Evolutionary conservation across 2,329 filamentous ascomycete genomes (phyloP).

Genomic region (Taxawa tesnikishii): DNA sequence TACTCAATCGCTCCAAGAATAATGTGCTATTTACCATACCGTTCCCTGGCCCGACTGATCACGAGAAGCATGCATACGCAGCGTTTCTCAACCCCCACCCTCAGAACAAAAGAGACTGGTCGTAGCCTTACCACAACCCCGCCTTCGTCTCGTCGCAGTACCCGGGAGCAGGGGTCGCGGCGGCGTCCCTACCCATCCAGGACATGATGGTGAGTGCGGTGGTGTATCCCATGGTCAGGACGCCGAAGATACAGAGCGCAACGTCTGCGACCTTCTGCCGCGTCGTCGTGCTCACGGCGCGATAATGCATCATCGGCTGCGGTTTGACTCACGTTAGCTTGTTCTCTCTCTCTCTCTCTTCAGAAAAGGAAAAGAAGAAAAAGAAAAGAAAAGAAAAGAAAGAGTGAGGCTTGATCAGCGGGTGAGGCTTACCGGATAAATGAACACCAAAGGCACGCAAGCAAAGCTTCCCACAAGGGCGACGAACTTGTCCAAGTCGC

Average conservation of each 20-base stretch:
- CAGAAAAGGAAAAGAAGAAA: too few species aligned
- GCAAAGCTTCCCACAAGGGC: conserved; percentile 93
- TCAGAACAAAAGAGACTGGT: too few species aligned
- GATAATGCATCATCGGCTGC: conserved; percentile 82
- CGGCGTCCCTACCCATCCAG: conserved; percentile 49
- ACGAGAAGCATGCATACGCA: too few species aligned
- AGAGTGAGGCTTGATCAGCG: too few species aligned
- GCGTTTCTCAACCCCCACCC: too few species aligned
- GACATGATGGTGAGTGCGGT: conserved; percentile 75
- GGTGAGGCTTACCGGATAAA: conserved; percentile 71
- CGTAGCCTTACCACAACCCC: too few species aligned
- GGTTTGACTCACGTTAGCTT: too few species aligned
- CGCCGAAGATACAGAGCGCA: conserved; percentile 65
- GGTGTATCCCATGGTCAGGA: conserved; percentile 84
- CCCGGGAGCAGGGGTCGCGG: conserved; percentile 37
- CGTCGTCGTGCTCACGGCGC: conserved; percentile 58
- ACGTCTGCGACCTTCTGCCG: conserved; percentile 63
- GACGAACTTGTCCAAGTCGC: conserved; percentile 94
- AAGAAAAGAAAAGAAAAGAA: too few species aligned
- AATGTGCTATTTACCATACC: too few species aligned
- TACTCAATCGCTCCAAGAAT: too few species aligned
- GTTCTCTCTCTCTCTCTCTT: too few species aligned
- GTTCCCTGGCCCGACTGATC: too few species aligned
- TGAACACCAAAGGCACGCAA: conserved; percentile 91
- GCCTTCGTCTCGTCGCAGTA: conserved; percentile 43